Evolutionary conservation across 805 yeast species (phyloP).

Genomic region (Schwanniomyces sp.): DNA sequence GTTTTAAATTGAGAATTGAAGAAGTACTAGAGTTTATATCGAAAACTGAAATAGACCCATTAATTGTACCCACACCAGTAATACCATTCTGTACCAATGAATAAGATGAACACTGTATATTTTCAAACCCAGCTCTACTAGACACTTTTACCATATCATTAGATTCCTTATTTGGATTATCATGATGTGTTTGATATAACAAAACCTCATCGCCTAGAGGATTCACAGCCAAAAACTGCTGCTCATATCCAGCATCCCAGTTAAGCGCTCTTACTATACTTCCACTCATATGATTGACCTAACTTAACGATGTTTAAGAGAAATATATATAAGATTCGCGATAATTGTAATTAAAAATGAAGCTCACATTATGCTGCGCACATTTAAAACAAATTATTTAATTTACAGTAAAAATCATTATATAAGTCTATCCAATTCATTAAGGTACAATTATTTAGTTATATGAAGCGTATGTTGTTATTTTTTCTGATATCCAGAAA

Average conservation of each 20-base stretch:
- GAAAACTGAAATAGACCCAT: conserved; percentile 64
- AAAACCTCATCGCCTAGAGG: conserved; percentile 82
- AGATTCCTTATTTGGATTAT: conserved; percentile 47
- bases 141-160: conserved; percentile 52
- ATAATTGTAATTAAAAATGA: background rate
- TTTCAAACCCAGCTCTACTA: conserved; percentile 63
- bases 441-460: background rate
- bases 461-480: background rate
- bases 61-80: conserved; percentile 72
- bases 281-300: conserved; percentile 48
- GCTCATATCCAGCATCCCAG: conserved; percentile 60
- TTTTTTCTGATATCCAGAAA: conserved; percentile 7
- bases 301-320: background rate
- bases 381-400: background rate
- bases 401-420: background rate
- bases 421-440: background rate
- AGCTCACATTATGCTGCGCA: background rate
- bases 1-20: conserved; percentile 45
- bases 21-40: conserved; percentile 48
- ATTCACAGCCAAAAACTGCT: conserved; percentile 64
- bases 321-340: background rate
- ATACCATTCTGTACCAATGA: conserved; percentile 56
- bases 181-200: conserved; percentile 53
- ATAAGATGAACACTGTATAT: conserved; percentile 66
- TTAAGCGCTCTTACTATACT: conserved; percentile 55